A percentile compares a stretch with the other conserved stretches of the same genome.
Evolutionary conservation across 148 eudicot species (phyloP).

Genomic region (Vaccinium vitisidaea): DNA sequence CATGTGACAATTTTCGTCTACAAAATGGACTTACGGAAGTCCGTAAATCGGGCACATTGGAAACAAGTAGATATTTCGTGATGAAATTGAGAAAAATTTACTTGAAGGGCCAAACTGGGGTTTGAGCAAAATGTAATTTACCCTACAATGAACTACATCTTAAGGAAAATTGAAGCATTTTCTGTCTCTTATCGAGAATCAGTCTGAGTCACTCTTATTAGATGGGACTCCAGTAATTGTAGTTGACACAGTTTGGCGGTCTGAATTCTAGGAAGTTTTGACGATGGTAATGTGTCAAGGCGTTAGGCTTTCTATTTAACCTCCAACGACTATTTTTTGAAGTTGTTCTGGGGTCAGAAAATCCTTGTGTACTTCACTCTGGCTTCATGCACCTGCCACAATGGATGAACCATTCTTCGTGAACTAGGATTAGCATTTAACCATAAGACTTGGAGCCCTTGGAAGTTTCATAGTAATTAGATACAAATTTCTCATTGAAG

Average conservation of each 20-base stretch:
- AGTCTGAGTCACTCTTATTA: too few relatives aligned
- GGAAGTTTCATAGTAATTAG: neutral
- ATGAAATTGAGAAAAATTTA: too few relatives aligned
- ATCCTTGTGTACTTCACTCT: neutral
- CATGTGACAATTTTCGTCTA: neutral
- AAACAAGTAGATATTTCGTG: too few relatives aligned
- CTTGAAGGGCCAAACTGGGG: neutral
- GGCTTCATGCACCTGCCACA: neutral
- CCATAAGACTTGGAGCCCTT: neutral
- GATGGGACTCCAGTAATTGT: neutral
- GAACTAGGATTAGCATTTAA: neutral
- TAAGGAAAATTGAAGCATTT: neutral
- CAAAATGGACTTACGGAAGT: neutral
- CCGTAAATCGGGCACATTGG: neutral
- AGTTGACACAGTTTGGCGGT: neutral
- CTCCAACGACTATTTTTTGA: neutral
- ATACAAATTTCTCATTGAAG: neutral
- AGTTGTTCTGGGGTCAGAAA: neutral
- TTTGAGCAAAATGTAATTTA: neutral
- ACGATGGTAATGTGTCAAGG: neutral
- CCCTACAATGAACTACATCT: too few relatives aligned
- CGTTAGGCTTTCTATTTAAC: neutral
- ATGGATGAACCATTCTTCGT: neutral
- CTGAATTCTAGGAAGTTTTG: neutral
- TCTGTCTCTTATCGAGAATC: neutral